Conservation (phyloP, 768 basidiomycete species). For the Rhizopogon salebrosus region DNA sequence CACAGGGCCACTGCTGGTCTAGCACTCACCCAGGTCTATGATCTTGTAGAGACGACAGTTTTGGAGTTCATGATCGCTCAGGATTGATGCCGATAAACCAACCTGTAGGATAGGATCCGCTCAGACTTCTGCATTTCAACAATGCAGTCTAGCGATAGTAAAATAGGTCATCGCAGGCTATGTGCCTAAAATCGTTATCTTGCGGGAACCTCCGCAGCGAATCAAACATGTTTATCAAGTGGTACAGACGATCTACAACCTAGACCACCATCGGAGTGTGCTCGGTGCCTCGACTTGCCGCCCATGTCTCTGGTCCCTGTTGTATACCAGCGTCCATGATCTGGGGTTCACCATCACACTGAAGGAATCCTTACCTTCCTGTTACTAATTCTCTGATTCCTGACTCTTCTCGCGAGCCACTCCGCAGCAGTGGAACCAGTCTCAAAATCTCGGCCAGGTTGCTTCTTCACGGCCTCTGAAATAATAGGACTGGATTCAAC, state of each 20-base stretch:
- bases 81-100: background rate
- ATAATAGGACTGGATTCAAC: conserved; percentile 47
- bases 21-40: conserved; percentile 20
- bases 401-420: conserved; percentile 38
- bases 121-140: background rate
- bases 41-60: conserved; percentile 21
- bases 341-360: background rate
- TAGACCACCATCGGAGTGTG: conserved; percentile 19
- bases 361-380: conserved; percentile 27
- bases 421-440: conserved; percentile 32
- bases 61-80: background rate
- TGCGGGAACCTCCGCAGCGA: no score
- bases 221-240: background rate
- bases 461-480: conserved; percentile 34
- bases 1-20: conserved; percentile 15
- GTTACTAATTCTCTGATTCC: conserved; percentile 37
- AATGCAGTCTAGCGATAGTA: background rate
- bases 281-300: conserved; percentile 24
- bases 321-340: background rate
- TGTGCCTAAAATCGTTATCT: background rate
- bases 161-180: background rate
- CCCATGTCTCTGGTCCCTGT: conserved; percentile 28
- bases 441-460: conserved; percentile 32
- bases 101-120: background rate
- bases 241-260: background rate